Percentiles rank a stretch among this genome's conserved stretches.
Conservation (phyloP, 2,329 filamentous ascomycete species). For the Scytalidium sp. region DNA sequence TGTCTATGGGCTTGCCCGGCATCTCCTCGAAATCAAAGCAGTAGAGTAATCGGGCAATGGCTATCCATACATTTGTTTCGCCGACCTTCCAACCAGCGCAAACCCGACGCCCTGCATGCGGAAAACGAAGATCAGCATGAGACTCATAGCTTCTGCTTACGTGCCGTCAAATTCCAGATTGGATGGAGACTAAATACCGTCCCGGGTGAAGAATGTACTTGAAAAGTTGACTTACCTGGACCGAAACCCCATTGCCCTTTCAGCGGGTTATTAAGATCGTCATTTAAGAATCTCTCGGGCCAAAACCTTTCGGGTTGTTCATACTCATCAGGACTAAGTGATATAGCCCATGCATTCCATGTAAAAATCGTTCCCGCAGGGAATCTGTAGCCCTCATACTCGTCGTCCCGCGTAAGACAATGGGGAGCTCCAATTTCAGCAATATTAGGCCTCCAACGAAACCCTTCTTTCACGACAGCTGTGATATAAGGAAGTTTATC, state of each 20-base stretch:
- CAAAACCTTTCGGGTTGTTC: slow-evolving; percentile 42
- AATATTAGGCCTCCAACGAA: slow-evolving; percentile 43
- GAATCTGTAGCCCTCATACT: slow-evolving; percentile 43
- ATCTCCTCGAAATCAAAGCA: slow-evolving; percentile 11
- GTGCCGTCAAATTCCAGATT: too few species aligned
- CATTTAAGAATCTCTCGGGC: slow-evolving; percentile 45
- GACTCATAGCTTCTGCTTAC: too few species aligned
- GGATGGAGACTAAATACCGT: too few species aligned
- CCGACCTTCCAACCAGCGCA: slow-evolving; percentile 31
- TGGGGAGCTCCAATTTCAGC: slow-evolving; percentile 29
- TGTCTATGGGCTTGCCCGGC: neutral
- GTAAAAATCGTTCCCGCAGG: slow-evolving; percentile 40
- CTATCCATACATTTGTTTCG: slow-evolving; percentile 27
- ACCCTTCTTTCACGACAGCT: slow-evolving; percentile 42
- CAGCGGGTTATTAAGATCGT: slow-evolving; percentile 23
- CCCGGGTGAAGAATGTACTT: too few species aligned
- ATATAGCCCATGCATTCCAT: slow-evolving; percentile 36
- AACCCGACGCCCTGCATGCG: slow-evolving; percentile 25
- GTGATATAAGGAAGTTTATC: slow-evolving; percentile 37
- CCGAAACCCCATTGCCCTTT: too few species aligned
- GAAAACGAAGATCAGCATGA: too few species aligned
- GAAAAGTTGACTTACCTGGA: too few species aligned
- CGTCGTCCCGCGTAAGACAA: slow-evolving; percentile 39
- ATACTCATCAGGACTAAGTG: slow-evolving; percentile 42
- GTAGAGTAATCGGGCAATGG: slow-evolving; percentile 21